phyloP scores from a whole-genome alignment of 345 rosid genomes.

The Iberis pinnata region DNA sequence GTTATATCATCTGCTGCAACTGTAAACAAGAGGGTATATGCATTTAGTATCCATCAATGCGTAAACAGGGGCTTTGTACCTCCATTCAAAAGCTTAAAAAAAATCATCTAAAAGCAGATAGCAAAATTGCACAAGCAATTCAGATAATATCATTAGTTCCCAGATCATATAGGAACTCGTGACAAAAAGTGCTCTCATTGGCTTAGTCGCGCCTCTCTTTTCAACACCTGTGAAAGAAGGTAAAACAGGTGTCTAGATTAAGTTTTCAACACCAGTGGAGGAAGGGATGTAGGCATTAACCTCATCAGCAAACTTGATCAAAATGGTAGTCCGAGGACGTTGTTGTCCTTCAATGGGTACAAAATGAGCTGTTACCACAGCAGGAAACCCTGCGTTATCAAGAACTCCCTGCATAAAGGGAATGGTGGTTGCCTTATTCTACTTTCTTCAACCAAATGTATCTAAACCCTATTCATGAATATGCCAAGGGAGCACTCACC shows the following conservation, averaged over 20 bases:
- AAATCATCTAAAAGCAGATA: slow-evolving; percentile 14
- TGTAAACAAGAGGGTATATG: slow-evolving; percentile 5
- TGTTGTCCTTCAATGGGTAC: slow-evolving; percentile 98
- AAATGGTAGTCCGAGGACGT: slow-evolving; percentile 91
- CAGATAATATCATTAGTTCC: slow-evolving; percentile 13
- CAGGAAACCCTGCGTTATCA: slow-evolving; percentile 91
- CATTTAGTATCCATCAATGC: slow-evolving; percentile 15
- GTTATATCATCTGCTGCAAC: slow-evolving; percentile 4
- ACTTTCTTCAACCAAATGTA: background rate
- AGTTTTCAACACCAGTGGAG: background rate
- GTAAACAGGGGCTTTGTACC: slow-evolving; percentile 9
- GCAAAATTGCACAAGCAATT: slow-evolving; percentile 18
- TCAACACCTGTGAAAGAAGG: slow-evolving; percentile 47
- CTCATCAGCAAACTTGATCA: slow-evolving; percentile 97
- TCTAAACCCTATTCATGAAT: background rate
- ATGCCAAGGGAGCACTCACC: slow-evolving; percentile 37
- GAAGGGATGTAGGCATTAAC: slow-evolving; percentile 29
- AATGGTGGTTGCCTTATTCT: background rate
- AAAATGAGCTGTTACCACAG: slow-evolving; percentile 95
- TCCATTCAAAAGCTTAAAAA: background rate
- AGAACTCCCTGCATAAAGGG: slow-evolving; percentile 64
- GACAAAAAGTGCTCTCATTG: slow-evolving; percentile 13
- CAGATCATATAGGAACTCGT: slow-evolving; percentile 11
- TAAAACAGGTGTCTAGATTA: background rate
- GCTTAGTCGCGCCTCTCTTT: slow-evolving; percentile 72